Conservation (phyloP, 495 filamentous ascomycete species). For the Trichoderma gamsii region DNA sequence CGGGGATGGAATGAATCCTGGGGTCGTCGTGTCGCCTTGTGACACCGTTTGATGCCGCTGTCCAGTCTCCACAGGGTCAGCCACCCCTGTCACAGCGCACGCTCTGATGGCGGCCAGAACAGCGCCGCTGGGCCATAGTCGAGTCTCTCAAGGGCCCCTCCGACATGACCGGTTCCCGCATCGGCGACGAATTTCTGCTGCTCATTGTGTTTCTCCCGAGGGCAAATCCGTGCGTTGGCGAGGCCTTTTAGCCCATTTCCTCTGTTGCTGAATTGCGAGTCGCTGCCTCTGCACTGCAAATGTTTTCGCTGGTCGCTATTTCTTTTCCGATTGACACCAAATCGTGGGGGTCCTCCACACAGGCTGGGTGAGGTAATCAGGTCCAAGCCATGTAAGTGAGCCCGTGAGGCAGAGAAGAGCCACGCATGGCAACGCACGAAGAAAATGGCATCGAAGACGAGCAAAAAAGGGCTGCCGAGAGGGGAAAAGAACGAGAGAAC, state of each 20-base stretch:
- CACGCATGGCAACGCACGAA: slow-evolving; percentile 21
- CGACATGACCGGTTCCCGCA: slow-evolving; percentile 10
- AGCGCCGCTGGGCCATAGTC: slow-evolving; percentile 5
- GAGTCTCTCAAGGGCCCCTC: slow-evolving; percentile 8
- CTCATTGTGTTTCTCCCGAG: not conserved
- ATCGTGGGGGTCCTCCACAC: slow-evolving; percentile 1
- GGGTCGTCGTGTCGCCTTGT: slow-evolving; percentile 14
- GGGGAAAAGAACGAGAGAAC: slow-evolving; percentile 17
- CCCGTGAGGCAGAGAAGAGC: slow-evolving; percentile 16
- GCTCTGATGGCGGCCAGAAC: slow-evolving; percentile 8
- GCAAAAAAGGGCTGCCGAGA: slow-evolving; percentile 16
- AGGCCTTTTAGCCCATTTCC: not conserved
- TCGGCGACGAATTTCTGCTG: slow-evolving; percentile 5
- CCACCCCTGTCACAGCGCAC: slow-evolving; percentile 14
- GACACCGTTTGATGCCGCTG: slow-evolving; percentile 14
- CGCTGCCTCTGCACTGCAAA: not conserved
- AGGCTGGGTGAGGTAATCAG: slow-evolving; percentile 12
- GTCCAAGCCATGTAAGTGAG: slow-evolving; percentile 15
- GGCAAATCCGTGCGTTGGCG: not conserved
- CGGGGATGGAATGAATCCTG: slow-evolving; percentile 11
- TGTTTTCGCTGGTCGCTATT: not conserved
- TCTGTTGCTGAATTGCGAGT: not conserved
- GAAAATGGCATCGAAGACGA: slow-evolving; percentile 14
- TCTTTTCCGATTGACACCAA: not conserved
- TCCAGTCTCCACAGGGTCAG: slow-evolving; percentile 14